A percentile compares a stretch with the other conserved stretches of the same genome.
phyloP scores from a whole-genome alignment of 2,329 filamentous ascomycete genomes.

The Neonectria punicea region DNA sequence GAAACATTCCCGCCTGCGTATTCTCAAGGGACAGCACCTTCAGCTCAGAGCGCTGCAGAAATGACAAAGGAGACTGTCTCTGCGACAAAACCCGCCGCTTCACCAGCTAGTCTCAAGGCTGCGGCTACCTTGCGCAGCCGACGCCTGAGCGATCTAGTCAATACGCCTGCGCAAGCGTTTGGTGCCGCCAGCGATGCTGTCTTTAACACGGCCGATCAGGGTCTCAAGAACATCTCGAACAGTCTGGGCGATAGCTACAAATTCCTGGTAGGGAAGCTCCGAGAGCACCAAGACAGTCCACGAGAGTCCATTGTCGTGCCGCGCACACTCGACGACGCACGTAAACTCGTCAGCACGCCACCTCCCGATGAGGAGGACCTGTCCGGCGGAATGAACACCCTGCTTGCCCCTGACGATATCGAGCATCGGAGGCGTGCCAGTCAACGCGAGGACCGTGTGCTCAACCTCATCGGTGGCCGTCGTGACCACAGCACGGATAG shows the following conservation, averaged over 20 bases:
- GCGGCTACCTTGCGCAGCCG: constrained; percentile 71
- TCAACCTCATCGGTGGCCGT: constrained; percentile 77
- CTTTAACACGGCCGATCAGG: constrained; percentile 88
- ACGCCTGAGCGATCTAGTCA: constrained; percentile 85
- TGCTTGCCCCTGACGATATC: constrained; percentile 55
- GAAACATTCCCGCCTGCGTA: constrained; percentile 70
- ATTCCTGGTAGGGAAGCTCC: constrained; percentile 88
- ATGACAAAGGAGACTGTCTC: constrained; percentile 46
- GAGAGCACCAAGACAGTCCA: constrained; percentile 69
- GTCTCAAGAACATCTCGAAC: constrained; percentile 90
- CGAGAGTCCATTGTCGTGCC: constrained; percentile 71
- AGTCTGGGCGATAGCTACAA: constrained; percentile 94
- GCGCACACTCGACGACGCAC: constrained; percentile 91
- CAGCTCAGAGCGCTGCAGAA: constrained; percentile 47
- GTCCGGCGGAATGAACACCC: constrained; percentile 66
- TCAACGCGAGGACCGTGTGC: constrained; percentile 69
- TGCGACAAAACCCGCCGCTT: constrained; percentile 50
- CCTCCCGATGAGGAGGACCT: constrained; percentile 72
- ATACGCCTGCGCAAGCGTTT: constrained; percentile 83
- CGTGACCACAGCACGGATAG: constrained; percentile 85
- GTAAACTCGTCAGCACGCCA: constrained; percentile 84
- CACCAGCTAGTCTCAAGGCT: constrained; percentile 56
- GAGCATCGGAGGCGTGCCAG: constrained; percentile 45
- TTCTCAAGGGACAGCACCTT: constrained; percentile 54
- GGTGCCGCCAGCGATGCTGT: constrained; percentile 86